A percentile compares a stretch with the other conserved stretches of the same genome.
Conservation (phyloP, 2,329 filamentous ascomycete genomes). For the Diplodia scrobiculata region DNA sequence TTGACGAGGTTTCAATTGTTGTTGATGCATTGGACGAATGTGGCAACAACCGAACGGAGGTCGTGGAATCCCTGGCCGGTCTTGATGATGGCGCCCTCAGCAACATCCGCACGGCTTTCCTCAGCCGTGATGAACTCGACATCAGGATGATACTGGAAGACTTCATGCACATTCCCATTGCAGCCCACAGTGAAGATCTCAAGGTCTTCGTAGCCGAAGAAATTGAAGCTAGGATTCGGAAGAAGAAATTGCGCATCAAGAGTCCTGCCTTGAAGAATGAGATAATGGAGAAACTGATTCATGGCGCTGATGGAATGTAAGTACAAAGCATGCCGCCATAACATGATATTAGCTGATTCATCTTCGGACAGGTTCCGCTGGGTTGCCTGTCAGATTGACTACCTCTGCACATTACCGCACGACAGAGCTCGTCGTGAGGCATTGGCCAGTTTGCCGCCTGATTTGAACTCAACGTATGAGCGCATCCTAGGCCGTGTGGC, state of each 20-base stretch:
- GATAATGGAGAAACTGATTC: neutral
- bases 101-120: neutral
- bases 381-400: constrained; percentile 10
- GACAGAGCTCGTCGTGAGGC: constrained; percentile 1
- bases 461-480: constrained; percentile 1
- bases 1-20: constrained; percentile 33
- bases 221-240: neutral
- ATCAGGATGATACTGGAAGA: neutral
- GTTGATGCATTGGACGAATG: constrained; percentile 40
- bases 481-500: neutral
- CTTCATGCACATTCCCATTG: constrained; percentile 1
- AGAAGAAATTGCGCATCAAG: neutral
- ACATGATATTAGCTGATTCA: neutral
- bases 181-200: neutral
- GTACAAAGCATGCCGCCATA: neutral
- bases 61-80: constrained; percentile 24
- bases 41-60: constrained; percentile 23
- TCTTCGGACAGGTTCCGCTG: constrained; percentile 6
- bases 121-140: neutral
- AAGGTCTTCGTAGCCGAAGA: neutral
- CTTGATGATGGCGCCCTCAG: neutral
- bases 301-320: constrained; percentile 1
- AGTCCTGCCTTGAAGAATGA: neutral
- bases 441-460: neutral
- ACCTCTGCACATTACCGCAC: neutral